Evolutionary conservation across 148 eudicot species (phyloP).

Genomic region (Cornus kousa): DNA sequence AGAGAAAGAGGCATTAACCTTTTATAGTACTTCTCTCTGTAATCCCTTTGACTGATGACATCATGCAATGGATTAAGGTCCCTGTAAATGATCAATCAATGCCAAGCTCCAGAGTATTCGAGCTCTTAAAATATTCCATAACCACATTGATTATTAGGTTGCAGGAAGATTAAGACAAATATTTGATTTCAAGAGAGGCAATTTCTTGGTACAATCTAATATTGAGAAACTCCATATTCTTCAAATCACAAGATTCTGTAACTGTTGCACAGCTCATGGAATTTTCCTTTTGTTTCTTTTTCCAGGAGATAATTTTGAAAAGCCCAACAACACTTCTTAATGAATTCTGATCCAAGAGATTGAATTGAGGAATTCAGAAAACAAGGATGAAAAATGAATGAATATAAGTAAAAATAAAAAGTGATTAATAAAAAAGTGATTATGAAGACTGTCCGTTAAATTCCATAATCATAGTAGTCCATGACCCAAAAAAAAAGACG

Average conservation of each 20-base stretch:
- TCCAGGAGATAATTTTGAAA: no score
- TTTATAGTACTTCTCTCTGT: conserved; percentile 80
- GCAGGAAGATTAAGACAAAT: not conserved
- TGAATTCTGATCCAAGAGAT: not conserved
- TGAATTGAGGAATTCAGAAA: not conserved
- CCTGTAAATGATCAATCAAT: conserved; percentile 35
- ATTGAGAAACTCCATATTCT: not conserved
- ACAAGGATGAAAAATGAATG: not conserved
- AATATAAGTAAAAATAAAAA: no score
- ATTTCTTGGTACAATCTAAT: not conserved
- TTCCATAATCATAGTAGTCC: no score
- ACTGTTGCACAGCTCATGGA: not conserved
- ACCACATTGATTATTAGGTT: not conserved
- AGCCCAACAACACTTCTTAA: not conserved
- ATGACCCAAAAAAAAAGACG: no score
- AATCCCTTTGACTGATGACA: conserved; percentile 51
- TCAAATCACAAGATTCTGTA: not conserved
- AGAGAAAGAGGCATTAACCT: conserved; percentile 61
- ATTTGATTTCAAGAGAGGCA: not conserved
- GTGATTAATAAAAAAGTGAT: no score
- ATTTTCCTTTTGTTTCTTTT: no score
- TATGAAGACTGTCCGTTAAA: no score
- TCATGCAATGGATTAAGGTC: conserved; percentile 92
- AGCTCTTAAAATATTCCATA: not conserved
- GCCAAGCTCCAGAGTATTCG: not conserved